A percentile compares a stretch with the other conserved stretches of the same genome.
phyloP scores from a whole-genome alignment of 2,329 filamentous ascomycete genomes.

The Colletotrichum camelliae region DNA sequence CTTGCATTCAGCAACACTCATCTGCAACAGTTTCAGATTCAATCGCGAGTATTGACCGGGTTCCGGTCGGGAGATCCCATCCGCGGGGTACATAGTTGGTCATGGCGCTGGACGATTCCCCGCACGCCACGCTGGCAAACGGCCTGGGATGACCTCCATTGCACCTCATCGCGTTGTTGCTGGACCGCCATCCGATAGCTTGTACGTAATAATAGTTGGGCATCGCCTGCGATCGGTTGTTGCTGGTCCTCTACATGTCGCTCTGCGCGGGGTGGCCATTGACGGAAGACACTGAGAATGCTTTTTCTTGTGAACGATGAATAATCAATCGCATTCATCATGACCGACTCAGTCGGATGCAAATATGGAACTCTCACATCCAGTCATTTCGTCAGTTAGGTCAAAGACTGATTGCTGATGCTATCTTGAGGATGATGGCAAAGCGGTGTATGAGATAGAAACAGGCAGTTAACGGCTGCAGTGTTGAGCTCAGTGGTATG shows the following conservation, averaged over 20 bases:
- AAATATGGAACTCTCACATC: neutral
- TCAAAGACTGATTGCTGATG: neutral
- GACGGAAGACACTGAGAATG: neutral
- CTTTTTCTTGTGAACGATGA: neutral
- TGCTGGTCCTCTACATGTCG: neutral
- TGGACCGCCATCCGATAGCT: neutral
- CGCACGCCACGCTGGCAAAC: conserved; percentile 1
- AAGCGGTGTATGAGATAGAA: neutral
- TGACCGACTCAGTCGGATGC: neutral
- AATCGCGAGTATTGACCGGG: neutral
- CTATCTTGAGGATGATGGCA: neutral
- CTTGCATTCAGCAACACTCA: neutral
- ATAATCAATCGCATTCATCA: neutral
- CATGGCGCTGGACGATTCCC: neutral
- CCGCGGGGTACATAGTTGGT: neutral
- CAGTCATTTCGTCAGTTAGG: neutral
- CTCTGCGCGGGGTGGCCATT: neutral
- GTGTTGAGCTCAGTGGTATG: rapidly evolving
- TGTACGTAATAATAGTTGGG: neutral
- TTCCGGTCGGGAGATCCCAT: neutral
- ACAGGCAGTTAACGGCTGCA: neutral
- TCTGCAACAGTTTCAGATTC: neutral
- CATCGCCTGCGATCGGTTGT: neutral
- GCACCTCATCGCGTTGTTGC: neutral
- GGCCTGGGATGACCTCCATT: neutral